Percentiles rank a stretch among this genome's conserved stretches.
These are phyloP conservation scores for Xylaria bambusicola DNA, from an alignment of 495 filamentous ascomycete species.

Conservation along the genomic window DNA sequence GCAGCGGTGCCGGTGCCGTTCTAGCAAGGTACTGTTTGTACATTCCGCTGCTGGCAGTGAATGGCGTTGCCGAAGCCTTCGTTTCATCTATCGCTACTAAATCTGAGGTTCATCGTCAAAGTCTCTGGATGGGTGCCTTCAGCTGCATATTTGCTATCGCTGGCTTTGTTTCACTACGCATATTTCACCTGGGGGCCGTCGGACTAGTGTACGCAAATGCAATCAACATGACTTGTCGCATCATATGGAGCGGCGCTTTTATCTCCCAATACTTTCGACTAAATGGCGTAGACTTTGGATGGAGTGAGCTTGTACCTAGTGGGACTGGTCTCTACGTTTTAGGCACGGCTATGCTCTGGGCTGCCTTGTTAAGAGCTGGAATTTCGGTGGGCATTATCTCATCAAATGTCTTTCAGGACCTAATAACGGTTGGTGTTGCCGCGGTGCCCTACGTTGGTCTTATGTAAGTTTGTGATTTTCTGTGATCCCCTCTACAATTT, in stretches of 20 bases:
- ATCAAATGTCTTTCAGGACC: constrained; percentile 41
- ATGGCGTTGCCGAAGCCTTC: constrained; percentile 91
- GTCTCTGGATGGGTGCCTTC: constrained; percentile 78
- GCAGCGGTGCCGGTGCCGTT: constrained; percentile 60
- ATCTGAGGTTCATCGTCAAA: constrained; percentile 70
- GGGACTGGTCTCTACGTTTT: constrained; percentile 19
- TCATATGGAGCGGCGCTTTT: constrained; percentile 75
- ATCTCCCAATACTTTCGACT: constrained; percentile 63
- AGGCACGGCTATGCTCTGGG: constrained; percentile 26
- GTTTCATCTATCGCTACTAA: constrained; percentile 79
- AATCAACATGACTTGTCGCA: constrained; percentile 82
- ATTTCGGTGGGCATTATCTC: constrained; percentile 38
- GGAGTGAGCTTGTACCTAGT: constrained; percentile 24
- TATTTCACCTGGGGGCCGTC: constrained; percentile 66
- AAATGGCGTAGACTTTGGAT: constrained; percentile 35
- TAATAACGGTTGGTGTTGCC: constrained; percentile 53
- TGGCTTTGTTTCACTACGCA: constrained; percentile 68
- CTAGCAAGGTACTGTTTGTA: constrained; percentile 85
- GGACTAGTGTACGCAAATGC: constrained; percentile 84
- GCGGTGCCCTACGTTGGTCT: constrained; percentile 55
- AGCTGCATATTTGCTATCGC: constrained; percentile 69
- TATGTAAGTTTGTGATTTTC: constrained; percentile 55
- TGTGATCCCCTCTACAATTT: constrained; percentile 8
- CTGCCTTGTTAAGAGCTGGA: constrained; percentile 27
- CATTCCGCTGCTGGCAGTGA: constrained; percentile 87